Conservation (phyloP, 2,329 filamentous ascomycete species). For the Neonectria neomacrospora region DNA sequence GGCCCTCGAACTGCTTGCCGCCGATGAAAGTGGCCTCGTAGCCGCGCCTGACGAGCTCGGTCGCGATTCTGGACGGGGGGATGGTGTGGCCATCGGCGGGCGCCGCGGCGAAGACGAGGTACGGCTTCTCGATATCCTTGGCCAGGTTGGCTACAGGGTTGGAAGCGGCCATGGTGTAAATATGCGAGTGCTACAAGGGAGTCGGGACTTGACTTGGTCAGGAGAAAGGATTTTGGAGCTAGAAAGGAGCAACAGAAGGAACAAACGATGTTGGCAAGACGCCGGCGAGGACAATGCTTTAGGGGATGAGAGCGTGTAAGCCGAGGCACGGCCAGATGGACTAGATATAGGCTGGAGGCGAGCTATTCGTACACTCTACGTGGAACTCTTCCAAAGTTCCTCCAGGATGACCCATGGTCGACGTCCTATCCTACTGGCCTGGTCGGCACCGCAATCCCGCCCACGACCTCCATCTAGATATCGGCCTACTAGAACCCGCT, state of each 20-base stretch:
- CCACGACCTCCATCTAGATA: neutral
- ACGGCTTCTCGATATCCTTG: slow-evolving; percentile 38
- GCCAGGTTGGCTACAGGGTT: slow-evolving; percentile 12
- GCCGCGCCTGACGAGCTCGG: slow-evolving; percentile 51
- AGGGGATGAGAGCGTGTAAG: neutral
- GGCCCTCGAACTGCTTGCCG: slow-evolving; percentile 49
- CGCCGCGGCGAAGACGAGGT: slow-evolving; percentile 45
- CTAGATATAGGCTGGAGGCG: too few species aligned
- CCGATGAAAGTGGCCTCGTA: slow-evolving; percentile 57
- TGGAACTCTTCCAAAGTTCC: neutral
- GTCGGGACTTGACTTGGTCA: neutral
- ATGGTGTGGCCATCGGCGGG: slow-evolving; percentile 47
- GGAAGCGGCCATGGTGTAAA: neutral
- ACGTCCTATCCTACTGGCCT: neutral
- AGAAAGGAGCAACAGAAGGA: neutral
- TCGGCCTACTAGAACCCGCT: slow-evolving; percentile 1
- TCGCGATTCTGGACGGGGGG: slow-evolving; percentile 49
- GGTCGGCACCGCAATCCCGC: neutral
- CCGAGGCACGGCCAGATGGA: too few species aligned
- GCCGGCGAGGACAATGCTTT: neutral
- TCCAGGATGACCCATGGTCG: neutral
- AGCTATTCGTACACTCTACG: neutral
- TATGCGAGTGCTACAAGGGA: neutral
- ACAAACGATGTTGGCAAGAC: neutral
- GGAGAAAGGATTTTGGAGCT: neutral